These are phyloP conservation scores for Tricharina praecox DNA, from an alignment of 495 filamentous ascomycete genomes.

Conservation along the genomic window DNA sequence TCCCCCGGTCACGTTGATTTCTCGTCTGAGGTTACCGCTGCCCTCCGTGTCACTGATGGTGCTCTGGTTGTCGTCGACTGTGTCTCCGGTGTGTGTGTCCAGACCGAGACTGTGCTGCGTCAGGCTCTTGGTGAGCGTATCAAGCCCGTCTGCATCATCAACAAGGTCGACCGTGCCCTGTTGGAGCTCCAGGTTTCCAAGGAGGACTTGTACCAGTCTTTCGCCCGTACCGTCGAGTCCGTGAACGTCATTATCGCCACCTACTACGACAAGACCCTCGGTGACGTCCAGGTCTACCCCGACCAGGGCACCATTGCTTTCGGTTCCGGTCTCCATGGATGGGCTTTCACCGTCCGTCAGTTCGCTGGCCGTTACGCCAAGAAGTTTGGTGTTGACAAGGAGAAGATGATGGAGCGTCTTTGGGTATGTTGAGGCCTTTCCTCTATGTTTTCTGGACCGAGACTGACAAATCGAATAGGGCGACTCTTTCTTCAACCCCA, in stretches of 20 bases:
- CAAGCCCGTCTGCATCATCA: conserved; percentile 97
- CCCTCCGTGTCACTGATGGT: conserved; percentile 98
- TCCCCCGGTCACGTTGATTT: conserved; percentile 99
- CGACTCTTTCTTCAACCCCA: conserved; percentile 98
- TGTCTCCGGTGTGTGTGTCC: conserved; percentile 97
- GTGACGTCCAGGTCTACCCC: conserved; percentile 96
- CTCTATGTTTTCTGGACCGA: background rate
- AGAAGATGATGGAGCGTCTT: conserved; percentile 99
- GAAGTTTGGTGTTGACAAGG: conserved; percentile 98
- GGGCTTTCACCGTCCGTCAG: conserved; percentile 98
- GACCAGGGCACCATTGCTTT: conserved; percentile 94
- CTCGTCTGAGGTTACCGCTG: conserved; percentile 98
- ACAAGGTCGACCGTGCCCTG: conserved; percentile 99
- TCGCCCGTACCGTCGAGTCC: conserved; percentile 97
- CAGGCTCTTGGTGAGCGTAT: conserved; percentile 99
- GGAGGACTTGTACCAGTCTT: conserved; percentile 99
- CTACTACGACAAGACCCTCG: conserved; percentile 91
- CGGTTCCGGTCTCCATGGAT: conserved; percentile 98
- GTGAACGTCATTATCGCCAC: conserved; percentile 99
- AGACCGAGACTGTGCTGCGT: conserved; percentile 98
- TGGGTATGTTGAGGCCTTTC: conserved; percentile 46
- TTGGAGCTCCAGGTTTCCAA: conserved; percentile 95
- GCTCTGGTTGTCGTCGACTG: conserved; percentile 99
- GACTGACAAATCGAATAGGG: conserved; percentile 38
- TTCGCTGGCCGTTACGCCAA: conserved; percentile 94